Evolutionary conservation across 495 filamentous ascomycete genomes (phyloP), one percentile per base, ranked within the genome.

Genomic region (Cercophora scortea): DNA sequence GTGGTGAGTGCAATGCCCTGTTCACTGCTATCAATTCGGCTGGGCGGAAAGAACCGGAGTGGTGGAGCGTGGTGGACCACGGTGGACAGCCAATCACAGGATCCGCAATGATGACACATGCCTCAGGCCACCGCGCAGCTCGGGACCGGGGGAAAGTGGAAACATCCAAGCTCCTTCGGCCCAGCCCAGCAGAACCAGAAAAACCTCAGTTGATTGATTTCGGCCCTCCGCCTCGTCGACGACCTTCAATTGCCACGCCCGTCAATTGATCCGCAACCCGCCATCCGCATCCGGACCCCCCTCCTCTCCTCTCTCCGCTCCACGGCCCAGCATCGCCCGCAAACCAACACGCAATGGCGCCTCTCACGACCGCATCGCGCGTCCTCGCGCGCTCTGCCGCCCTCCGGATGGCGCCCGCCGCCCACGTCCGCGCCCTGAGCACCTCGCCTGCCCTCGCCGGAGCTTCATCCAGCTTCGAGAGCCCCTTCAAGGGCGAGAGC

Each of bases 401-500:
- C 57, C 53, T 54, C 56, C 67, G 56, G 32, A 57, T 65, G 43
- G 18, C 59, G 54, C 52, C 62, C 42, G 38, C 65, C 15, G 60
- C 69, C 35, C 59, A 68, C 33, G 61, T 67, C 60, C 74, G 76
- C 66, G 71, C 73, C 54, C 58, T 80, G 49, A 73, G 63, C 63
- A 73, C 76, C 11, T 64, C 75, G 12, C 52, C 71, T 11, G 61
- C 66, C 51, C 63, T 67, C 52, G 62, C 55, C 50, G 69, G 60
- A 51, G 57, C 66, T 50, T 59, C 62, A 53, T 45, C 60, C 48
- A 64, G 61, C 50, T 72, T 65, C 58, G 65, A 75, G 50, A 76
- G 73, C 60, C 79, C 81, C 53, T 87, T 86, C 79, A 76, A 81
- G 67, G 77, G 75, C 69, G 79, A 81, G 52, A 69, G 76, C 73